A percentile compares a stretch with the other conserved stretches of the same genome.
Evolutionary conservation across 2,329 filamentous ascomycete species (phyloP).

Genomic region (Trichoderma koningiopsis): DNA sequence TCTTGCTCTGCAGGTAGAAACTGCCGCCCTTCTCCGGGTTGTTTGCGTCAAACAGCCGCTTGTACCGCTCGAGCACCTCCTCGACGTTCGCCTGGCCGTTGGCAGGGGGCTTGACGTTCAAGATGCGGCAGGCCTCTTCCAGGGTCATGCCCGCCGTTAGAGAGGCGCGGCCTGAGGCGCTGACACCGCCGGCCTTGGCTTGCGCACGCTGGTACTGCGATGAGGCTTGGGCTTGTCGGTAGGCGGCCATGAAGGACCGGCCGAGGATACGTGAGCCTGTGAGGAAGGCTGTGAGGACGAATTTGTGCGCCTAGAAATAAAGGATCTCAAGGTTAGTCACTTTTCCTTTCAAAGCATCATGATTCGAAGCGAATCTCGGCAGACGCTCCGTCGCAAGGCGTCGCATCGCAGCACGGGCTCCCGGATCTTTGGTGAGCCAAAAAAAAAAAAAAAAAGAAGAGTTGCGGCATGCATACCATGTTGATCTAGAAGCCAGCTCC

Average conservation of each 20-base stretch:
- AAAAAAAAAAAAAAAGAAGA: constrained; percentile 17
- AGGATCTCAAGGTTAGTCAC: background rate
- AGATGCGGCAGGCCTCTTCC: constrained; percentile 94
- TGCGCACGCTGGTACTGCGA: constrained; percentile 78
- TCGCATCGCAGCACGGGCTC: background rate
- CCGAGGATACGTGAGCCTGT: constrained; percentile 90
- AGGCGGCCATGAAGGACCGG: constrained; percentile 90
- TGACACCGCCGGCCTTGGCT: constrained; percentile 60
- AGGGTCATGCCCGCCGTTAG: constrained; percentile 77
- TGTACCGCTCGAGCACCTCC: constrained; percentile 82
- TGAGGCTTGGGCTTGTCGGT: constrained; percentile 89
- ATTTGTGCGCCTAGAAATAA: constrained; percentile 75
- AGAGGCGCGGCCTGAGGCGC: constrained; percentile 55
- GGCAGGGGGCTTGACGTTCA: constrained; percentile 85
- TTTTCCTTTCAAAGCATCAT: background rate
- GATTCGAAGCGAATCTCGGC: background rate
- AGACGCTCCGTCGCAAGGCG: background rate
- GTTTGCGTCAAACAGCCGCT: constrained; percentile 91
- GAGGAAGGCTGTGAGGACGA: constrained; percentile 84
- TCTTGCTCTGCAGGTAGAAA: constrained; percentile 98
- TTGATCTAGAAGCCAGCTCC: constrained; percentile 18
- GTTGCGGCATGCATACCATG: constrained; percentile 10
- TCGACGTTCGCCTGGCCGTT: constrained; percentile 76
- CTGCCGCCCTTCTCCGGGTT: constrained; percentile 94
- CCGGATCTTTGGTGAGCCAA: constrained; percentile 5